Conservation (phyloP, 306 rosid genomes). For the Prunus persica region Prunus_persica_NCBIv2 NC_034016.1:20455501-20456000, state of each 20-base stretch:
- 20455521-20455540: background rate
- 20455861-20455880: no score
- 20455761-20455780: background rate
- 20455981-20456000: no score
- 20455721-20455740: background rate
- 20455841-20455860: no score
- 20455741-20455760: background rate
- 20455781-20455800: background rate
- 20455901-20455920: no score
- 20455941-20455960: no score
- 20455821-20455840: background rate
- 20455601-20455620: background rate
- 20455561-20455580: background rate
- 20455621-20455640: no score
- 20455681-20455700: background rate
- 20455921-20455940: no score
- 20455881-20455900: no score
- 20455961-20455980: no score
- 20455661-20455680: background rate
- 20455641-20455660: background rate
- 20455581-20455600: no score
- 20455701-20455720: background rate
- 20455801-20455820: background rate
- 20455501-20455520: background rate
- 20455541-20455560: slow-evolving; percentile 1